phyloP scores from a whole-genome alignment of 1,284 basidiomycete genomes.

The Naganishia sp. region DNA sequence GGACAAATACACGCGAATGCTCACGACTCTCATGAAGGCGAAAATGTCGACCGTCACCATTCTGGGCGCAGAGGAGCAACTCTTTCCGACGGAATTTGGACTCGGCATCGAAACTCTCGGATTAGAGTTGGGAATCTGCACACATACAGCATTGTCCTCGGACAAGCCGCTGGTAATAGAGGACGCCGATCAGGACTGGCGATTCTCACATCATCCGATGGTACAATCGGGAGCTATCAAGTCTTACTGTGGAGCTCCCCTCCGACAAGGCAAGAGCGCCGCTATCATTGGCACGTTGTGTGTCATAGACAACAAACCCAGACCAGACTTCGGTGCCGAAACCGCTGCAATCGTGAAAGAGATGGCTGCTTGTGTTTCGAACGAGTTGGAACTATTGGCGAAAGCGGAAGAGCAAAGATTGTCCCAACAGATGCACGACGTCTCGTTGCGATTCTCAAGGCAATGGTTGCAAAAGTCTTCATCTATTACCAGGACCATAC shows the following conservation, averaged over 20 bases:
- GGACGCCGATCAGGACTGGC: conserved; percentile 40
- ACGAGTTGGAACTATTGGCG: conserved; percentile 41
- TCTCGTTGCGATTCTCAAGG: conserved; percentile 47
- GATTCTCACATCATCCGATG: conserved; percentile 41
- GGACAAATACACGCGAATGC: conserved; percentile 44
- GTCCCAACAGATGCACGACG: conserved; percentile 44
- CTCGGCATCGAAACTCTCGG: conserved; percentile 34
- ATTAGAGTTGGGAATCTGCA: conserved; percentile 42
- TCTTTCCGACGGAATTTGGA: conserved; percentile 42
- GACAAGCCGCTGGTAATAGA: conserved; percentile 37
- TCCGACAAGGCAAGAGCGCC: conserved; percentile 35
- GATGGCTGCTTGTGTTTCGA: conserved; percentile 41
- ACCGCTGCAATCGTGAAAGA: conserved; percentile 36
- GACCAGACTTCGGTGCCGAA: conserved; percentile 35
- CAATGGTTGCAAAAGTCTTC: conserved; percentile 42
- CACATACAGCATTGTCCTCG: conserved; percentile 40
- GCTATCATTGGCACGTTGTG: conserved; percentile 40
- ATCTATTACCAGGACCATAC: conserved; percentile 19
- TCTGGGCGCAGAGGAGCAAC: conserved; percentile 38
- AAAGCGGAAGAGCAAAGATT: conserved; percentile 36
- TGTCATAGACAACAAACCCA: conserved; percentile 41
- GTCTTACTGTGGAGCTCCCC: conserved; percentile 41
- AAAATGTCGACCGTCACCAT: conserved; percentile 41
- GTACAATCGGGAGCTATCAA: conserved; percentile 36
- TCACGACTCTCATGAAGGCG: conserved; percentile 41